These are phyloP conservation scores for Anisogramma anomala DNA, from an alignment of 2,329 filamentous ascomycete genomes.

Conservation along the genomic window DNA sequence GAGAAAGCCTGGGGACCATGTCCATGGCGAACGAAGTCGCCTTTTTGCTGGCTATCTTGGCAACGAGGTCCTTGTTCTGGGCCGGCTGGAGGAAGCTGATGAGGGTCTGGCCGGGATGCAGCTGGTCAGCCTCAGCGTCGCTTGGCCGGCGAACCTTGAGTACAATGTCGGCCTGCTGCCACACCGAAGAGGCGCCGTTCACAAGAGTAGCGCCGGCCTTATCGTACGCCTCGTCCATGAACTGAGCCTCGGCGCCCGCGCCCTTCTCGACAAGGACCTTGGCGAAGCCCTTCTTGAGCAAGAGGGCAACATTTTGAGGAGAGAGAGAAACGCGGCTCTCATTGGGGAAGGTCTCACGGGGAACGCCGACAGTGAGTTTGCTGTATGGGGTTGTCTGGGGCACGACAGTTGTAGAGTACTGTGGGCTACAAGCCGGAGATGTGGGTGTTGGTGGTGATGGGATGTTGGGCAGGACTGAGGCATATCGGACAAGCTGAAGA, in stretches of 20 bases:
- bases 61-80: constrained; percentile 66
- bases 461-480: constrained; percentile 24
- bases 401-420: constrained; percentile 30
- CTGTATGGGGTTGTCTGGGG: constrained; percentile 51
- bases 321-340: constrained; percentile 79
- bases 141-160: constrained; percentile 74
- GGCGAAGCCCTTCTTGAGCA: constrained; percentile 77
- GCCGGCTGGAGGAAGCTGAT: constrained; percentile 76
- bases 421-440: constrained; percentile 12
- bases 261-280: constrained; percentile 69
- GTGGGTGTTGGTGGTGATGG: constrained; percentile 16
- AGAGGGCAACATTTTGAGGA: constrained; percentile 67
- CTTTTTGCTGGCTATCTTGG: constrained; percentile 57
- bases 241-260: constrained; percentile 67
- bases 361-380: constrained; percentile 65
- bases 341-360: constrained; percentile 63
- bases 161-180: constrained; percentile 64
- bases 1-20: constrained; percentile 79
- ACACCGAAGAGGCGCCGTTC: constrained; percentile 54
- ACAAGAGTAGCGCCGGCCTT: constrained; percentile 68
- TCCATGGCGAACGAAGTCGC: constrained; percentile 84
- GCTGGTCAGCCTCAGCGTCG: constrained; percentile 53
- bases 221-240: constrained; percentile 65
- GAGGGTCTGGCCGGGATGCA: constrained; percentile 60
- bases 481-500: constrained; percentile 29